Conservation (phyloP, 2,329 filamentous ascomycete genomes). For the Penicillium sp. region DNA sequence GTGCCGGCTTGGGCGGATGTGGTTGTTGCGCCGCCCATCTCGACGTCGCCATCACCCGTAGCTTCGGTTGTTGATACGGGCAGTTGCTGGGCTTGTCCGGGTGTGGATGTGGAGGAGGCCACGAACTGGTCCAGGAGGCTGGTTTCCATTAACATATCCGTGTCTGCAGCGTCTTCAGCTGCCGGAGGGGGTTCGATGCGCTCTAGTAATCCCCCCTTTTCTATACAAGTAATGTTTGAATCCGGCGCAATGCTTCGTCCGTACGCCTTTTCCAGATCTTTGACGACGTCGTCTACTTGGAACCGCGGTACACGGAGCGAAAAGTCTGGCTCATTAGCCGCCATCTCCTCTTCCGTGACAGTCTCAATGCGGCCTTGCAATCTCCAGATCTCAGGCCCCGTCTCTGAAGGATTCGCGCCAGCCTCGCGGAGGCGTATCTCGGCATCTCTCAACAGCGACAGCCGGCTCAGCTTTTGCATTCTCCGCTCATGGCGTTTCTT, state of each 20-base stretch:
- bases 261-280: constrained; percentile 68
- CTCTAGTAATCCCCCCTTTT: constrained; percentile 72
- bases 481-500: constrained; percentile 72
- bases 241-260: constrained; percentile 63
- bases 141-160: constrained; percentile 34
- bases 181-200: constrained; percentile 33
- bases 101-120: constrained; percentile 17
- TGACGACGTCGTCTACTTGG: constrained; percentile 66
- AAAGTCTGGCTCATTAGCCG: constrained; percentile 23
- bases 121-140: constrained; percentile 33
- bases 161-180: constrained; percentile 30
- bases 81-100: constrained; percentile 25
- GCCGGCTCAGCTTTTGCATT: constrained; percentile 69
- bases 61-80: constrained; percentile 15
- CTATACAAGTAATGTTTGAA: constrained; percentile 64
- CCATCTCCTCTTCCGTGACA: constrained; percentile 32
- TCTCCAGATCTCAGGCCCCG: constrained; percentile 59
- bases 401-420: constrained; percentile 52
- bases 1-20: constrained; percentile 33
- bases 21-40: constrained; percentile 52
- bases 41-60: constrained; percentile 39
- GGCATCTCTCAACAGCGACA: constrained; percentile 65
- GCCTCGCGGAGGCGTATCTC: constrained; percentile 72
- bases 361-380: constrained; percentile 52
- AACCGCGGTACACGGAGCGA: constrained; percentile 40